Evolutionary conservation across 148 eudicot genomes (phyloP).

Genomic region (Persicaria maculosa): DNA sequence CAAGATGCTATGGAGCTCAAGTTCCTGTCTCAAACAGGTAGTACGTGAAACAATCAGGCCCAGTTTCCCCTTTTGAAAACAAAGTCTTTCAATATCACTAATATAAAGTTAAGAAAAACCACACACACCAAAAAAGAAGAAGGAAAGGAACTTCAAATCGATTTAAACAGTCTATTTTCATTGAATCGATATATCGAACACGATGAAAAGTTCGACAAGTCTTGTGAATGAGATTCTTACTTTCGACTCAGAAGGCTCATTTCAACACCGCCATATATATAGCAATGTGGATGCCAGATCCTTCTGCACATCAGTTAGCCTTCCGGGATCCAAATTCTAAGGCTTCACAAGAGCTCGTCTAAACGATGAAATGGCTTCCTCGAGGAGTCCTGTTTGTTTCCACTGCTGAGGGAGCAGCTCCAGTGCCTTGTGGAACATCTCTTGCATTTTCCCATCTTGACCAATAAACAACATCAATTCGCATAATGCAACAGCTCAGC

Average conservation of each 20-base stretch:
- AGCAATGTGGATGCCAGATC: conserved; percentile 37
- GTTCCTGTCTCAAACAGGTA: not conserved
- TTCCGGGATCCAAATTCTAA: conserved; percentile 17
- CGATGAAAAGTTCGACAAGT: too few species aligned
- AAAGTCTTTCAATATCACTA: conserved; percentile 51
- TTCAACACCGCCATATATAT: too few species aligned
- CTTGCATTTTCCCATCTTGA: conserved; percentile 60
- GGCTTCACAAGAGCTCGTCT: too few species aligned
- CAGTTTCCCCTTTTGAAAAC: not conserved
- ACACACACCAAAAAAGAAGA: too few species aligned
- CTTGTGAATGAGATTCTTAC: too few species aligned
- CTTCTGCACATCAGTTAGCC: conserved; percentile 57
- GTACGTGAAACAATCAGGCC: not conserved
- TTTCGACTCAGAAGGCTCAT: too few species aligned
- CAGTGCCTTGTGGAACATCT: conserved; percentile 74
- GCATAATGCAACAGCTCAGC: too few species aligned
- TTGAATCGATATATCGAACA: too few species aligned
- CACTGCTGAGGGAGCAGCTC: conserved; percentile 87
- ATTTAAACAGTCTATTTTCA: too few species aligned
- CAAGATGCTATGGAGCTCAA: not conserved
- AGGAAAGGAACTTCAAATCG: too few species aligned
- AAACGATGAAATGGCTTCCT: too few species aligned
- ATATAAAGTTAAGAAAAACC: conserved; percentile 10
- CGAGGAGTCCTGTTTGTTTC: conserved; percentile 44
- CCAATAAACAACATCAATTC: not conserved